Conservation (phyloP, 2,329 filamentous ascomycete genomes). For the Neopestalotiopsis sp. region DNA sequence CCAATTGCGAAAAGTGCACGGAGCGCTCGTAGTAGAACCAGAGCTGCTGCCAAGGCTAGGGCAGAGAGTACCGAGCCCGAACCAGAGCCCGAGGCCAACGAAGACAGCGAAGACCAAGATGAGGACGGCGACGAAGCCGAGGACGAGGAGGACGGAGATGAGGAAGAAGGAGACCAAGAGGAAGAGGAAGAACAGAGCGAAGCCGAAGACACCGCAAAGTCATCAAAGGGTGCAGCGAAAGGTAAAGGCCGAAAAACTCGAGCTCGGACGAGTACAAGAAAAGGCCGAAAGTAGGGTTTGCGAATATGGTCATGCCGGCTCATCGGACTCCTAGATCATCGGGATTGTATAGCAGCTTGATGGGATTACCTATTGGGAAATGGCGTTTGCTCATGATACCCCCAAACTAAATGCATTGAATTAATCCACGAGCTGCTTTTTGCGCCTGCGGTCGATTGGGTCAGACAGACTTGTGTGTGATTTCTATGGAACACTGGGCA, state of each 20-base stretch:
- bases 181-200: constrained; percentile 26
- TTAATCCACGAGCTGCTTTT: too few relatives aligned
- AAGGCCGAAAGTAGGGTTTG: constrained; percentile 11
- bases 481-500: too few relatives aligned
- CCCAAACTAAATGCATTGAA: too few relatives aligned
- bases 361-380: too few relatives aligned
- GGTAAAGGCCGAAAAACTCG: constrained; percentile 12
- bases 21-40: constrained; percentile 49
- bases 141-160: not conserved
- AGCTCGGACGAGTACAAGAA: constrained; percentile 9
- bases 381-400: too few relatives aligned
- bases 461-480: too few relatives aligned
- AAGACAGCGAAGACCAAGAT: constrained; percentile 25
- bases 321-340: too few relatives aligned
- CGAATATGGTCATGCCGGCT: too few relatives aligned
- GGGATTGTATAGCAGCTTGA: too few relatives aligned
- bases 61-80: constrained; percentile 35
- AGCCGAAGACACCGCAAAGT: constrained; percentile 20
- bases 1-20: constrained; percentile 48
- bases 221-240: constrained; percentile 17
- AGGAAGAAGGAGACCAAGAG: constrained; percentile 22
- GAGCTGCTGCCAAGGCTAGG: constrained; percentile 49
- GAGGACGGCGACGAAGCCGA: constrained; percentile 26
- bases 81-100: constrained; percentile 30
- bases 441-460: too few relatives aligned